phyloP scores from a whole-genome alignment of 2,329 filamentous ascomycete species.

The Cladosporium sp. region DNA sequence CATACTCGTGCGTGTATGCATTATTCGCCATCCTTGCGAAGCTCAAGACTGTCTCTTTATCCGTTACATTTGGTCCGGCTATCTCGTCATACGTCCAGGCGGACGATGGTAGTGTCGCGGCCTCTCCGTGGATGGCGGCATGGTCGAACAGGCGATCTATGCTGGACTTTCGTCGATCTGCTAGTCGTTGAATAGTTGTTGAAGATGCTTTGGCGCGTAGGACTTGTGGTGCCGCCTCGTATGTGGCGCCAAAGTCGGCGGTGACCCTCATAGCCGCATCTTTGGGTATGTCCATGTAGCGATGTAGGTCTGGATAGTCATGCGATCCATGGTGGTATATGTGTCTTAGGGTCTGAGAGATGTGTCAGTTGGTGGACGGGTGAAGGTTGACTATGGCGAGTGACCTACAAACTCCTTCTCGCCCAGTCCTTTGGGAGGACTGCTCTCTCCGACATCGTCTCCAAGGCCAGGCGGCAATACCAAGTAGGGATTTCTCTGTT shows the following conservation, averaged over 20 bases:
- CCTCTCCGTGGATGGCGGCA: slow-evolving; percentile 68
- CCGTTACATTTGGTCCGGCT: slow-evolving; percentile 75
- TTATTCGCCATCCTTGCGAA: slow-evolving; percentile 88
- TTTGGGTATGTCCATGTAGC: slow-evolving; percentile 69
- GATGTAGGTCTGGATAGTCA: slow-evolving; percentile 74
- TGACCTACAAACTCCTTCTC: slow-evolving; percentile 36
- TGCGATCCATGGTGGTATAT: slow-evolving; percentile 91
- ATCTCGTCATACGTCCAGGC: slow-evolving; percentile 85
- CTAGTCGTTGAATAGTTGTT: slow-evolving; percentile 75
- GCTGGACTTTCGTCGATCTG: slow-evolving; percentile 72
- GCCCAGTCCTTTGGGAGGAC: slow-evolving; percentile 26
- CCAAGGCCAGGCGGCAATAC: slow-evolving; percentile 29
- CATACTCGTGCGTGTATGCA: slow-evolving; percentile 77
- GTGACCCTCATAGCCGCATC: slow-evolving; percentile 48
- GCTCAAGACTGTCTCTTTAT: slow-evolving; percentile 80
- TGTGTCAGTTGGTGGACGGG: not conserved
- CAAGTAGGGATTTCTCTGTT: slow-evolving; percentile 28
- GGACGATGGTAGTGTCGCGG: slow-evolving; percentile 67
- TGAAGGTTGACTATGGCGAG: not conserved
- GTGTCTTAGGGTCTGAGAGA: slow-evolving; percentile 69
- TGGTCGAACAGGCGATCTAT: slow-evolving; percentile 78
- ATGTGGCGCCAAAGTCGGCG: slow-evolving; percentile 33
- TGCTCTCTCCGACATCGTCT: slow-evolving; percentile 19
- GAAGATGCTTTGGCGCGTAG: slow-evolving; percentile 44
- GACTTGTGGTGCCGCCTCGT: slow-evolving; percentile 46